Evolutionary conservation across 164 flowering plant species (phyloP), one percentile per base, ranked within the genome.

Genomic region (Nymphaea thermarum): DNA sequence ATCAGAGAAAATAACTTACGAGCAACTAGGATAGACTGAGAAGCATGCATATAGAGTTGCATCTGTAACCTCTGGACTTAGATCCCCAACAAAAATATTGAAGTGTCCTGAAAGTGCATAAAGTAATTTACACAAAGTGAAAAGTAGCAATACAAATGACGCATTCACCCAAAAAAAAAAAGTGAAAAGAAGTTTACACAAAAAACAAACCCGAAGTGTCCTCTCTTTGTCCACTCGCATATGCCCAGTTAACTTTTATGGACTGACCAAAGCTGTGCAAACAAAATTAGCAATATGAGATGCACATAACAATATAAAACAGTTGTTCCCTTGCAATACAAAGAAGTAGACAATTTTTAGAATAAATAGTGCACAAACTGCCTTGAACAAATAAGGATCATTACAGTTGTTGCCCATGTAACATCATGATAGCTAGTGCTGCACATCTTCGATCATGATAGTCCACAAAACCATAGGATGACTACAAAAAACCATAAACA

Each of bases 161-260:
- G 44, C 8, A 43, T 44, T 41, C 42, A 63, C 16, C 44, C 5
- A 66, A 36, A 41, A 6, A 55, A 64, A 70, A 68, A 44, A 43
- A 44, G 15, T 41, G 11, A 67, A 6, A 53, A 5, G 6, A 2
- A 55, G 11, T 10, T 15, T 5, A 8, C 67, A 43, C 36, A 36
- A 67, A 55, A 55, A 65, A 4, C 63, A 43, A 65, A 89, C 96
- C 79, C 75, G 98, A 85, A 61, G 99, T 95, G 71, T 95, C 99
- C 71, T 95, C 99, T 75, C 98, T 86, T 81, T 95, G 99, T 66
- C 93, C 91, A 79, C 96, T 88, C 60, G 98, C 93, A 80, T 92
- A 95, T 67, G 99, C 99, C 98, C 98, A 95, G 68, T 95, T 95
- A 66, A 95, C 99, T 81, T 95, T 95, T 65, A 95, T 89, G 45